Evolutionary conservation across 1,139 yeast genomes (phyloP).

Genomic region (Geotrichum histeridarum): DNA sequence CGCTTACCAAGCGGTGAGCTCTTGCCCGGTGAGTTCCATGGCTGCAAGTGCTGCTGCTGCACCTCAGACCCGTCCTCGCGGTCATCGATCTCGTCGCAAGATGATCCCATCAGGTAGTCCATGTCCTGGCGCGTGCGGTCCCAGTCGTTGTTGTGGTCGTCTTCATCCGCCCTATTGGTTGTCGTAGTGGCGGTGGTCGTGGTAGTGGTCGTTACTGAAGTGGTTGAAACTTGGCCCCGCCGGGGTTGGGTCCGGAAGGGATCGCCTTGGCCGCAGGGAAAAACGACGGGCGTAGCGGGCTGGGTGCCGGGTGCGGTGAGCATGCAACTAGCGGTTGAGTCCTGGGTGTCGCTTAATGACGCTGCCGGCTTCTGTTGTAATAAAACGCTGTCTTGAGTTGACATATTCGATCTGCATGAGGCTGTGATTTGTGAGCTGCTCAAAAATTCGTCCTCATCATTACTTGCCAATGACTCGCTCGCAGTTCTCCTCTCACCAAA

Average conservation of each 20-base stretch:
- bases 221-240: not conserved
- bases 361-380: too few species aligned
- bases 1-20: not conserved
- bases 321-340: not conserved
- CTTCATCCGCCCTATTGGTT: not conserved
- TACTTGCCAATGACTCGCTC: not conserved
- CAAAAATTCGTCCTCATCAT: not conserved
- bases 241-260: not conserved
- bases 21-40: not conserved
- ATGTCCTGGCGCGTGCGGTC: slow-evolving; percentile 1
- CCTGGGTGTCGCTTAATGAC: too few species aligned
- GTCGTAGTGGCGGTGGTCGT: too few species aligned
- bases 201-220: not conserved
- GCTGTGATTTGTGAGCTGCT: too few species aligned
- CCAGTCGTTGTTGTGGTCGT: slow-evolving; percentile 6
- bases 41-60: not conserved
- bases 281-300: not conserved
- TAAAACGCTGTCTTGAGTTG: too few species aligned
- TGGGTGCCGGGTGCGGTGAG: not conserved
- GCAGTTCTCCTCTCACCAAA: not conserved
- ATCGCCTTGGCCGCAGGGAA: slow-evolving; percentile 10
- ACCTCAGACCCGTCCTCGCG: not conserved
- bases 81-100: slow-evolving; percentile 14
- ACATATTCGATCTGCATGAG: too few species aligned
- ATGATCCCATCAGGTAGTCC: slow-evolving; percentile 9